Evolutionary conservation across 306 rosid genomes (phyloP), one percentile per base, ranked within the genome.

Genomic region (Ormosia semicastrata): DNA sequence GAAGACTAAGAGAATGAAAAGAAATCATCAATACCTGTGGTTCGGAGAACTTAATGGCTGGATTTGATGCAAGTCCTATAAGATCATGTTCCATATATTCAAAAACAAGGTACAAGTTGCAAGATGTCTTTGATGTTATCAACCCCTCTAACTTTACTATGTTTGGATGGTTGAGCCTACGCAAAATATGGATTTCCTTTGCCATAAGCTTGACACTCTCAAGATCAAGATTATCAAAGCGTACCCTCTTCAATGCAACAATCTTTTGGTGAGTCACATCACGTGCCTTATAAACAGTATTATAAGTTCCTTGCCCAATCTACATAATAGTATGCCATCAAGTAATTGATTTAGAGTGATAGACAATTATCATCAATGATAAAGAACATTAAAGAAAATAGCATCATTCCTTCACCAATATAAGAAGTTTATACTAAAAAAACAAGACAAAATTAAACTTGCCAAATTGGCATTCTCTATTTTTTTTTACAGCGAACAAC

Each of bases 71-170:
- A 58, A 95, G 97, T 52, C 99, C 99, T 6, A 97, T 90, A 73
- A 95, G 96, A 86, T 95, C 99, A 62, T 95, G 99, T 39, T 95
- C 97, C 99, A 95, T 95, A 54, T 95, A 95, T 94, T 93, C 98
- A 86, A 93, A 93, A 69, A 95, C 86, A 71, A 95, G 98, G 89
- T 95, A 95, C 78, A 95, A 81, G 86, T 97, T 95, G 56, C 94
- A 90, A 73, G 99, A 95, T 32, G 86, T 85, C 17, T 74, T 80
- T 4, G 99, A 90, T 0, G 99, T 86, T 85, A 96, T 92, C 92
- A 96, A 87, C 34, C 97, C 94, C 81, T 93, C 94, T 86, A 83
- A n/a, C n/a, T n/a, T n/a, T n/a, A n/a, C n/a, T n/a, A n/a, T n/a
- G n/a, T n/a, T n/a, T n/a, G n/a, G n/a, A n/a, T n/a, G n/a, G n/a